Percentiles rank a stretch among this genome's conserved stretches.
These are phyloP conservation scores for Myxozyma vanderwaltii DNA, from an alignment of 805 yeast species.

Conservation along the genomic window DNA sequence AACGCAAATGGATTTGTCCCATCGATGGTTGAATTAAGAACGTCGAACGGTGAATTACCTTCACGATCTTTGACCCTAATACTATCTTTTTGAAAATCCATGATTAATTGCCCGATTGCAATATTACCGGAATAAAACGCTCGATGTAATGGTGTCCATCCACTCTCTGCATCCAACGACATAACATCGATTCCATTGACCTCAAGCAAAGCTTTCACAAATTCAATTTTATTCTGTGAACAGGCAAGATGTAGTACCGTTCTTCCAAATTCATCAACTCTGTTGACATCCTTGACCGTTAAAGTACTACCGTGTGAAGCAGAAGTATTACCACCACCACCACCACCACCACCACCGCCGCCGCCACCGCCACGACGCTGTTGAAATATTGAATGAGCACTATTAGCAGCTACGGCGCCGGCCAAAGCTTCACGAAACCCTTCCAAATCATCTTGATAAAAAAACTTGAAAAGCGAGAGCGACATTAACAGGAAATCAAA, in stretches of 20 bases:
- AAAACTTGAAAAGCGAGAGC: slow-evolving; percentile 20
- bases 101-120: slow-evolving; percentile 52
- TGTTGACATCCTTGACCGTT: slow-evolving; percentile 24
- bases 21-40: slow-evolving; percentile 46
- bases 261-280: slow-evolving; percentile 37
- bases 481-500: slow-evolving; percentile 11
- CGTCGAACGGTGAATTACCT: slow-evolving; percentile 71
- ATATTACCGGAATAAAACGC: slow-evolving; percentile 62
- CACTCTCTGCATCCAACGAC: slow-evolving; percentile 68
- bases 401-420: background rate
- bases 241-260: slow-evolving; percentile 61
- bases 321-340: slow-evolving; percentile 2
- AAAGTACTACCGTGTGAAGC: background rate
- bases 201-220: slow-evolving; percentile 51
- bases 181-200: slow-evolving; percentile 52
- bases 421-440: slow-evolving; percentile 18
- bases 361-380: slow-evolving; percentile 2
- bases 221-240: slow-evolving; percentile 52
- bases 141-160: slow-evolving; percentile 80
- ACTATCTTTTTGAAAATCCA: slow-evolving; percentile 44
- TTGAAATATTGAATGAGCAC: background rate
- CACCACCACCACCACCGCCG: slow-evolving; percentile 1
- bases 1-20: slow-evolving; percentile 30
- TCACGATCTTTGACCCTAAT: slow-evolving; percentile 66
- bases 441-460: slow-evolving; percentile 30